Evolutionary conservation across 2,329 filamentous ascomycete species (phyloP), one percentile per base, ranked within the genome.

Genomic region (Cercospora canescens): DNA sequence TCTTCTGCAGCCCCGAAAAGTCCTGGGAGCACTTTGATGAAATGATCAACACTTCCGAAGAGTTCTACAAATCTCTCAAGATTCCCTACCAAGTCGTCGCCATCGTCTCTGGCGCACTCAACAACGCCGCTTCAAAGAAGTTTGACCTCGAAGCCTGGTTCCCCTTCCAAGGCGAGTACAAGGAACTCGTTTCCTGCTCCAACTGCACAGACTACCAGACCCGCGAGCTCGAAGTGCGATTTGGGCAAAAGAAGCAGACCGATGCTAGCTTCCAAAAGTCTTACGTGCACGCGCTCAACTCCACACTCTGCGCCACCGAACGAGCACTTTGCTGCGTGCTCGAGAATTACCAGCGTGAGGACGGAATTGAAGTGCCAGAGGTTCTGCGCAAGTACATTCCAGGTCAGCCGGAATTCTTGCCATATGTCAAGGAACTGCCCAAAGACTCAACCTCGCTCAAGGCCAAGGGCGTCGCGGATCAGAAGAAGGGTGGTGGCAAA

Each of bases 191-290:
- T 59, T 96, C 92, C 21, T 97, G 94, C 86, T 96, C 93, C 68
- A 99, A 99, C 83, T 99, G 95, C 84, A 96, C 93, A 52, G 94
- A 98, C 79, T 98, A 98, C 84, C 95, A 99, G 84, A 93, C 93
- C 26, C 88, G 95, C 64, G 94, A 93, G 72, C 86, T 99, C 12
- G 94, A 98, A 80, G 96, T 99, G 73, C 88, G 95, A 57, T 97
- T 90, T 75, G 94, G 95, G 56, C 85, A 88, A 67, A 98, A 97
- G 86, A 91, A 90, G 77, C 89, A 91, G 79, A 94, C 89, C 30
- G 92, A 94, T 54, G 79, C 79, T n/a, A 77, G 77, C 71, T 85
- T 86, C 65, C 90, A 90, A 79, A 99, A 98, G 87, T 90, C 93
- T 72, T 99, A 97, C 77, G 94, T 96, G 39, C 95, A 99, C 81